Base-by-base conservation (phyloP, 345 rosid species). In the Capsella bursapastoris region DNA sequence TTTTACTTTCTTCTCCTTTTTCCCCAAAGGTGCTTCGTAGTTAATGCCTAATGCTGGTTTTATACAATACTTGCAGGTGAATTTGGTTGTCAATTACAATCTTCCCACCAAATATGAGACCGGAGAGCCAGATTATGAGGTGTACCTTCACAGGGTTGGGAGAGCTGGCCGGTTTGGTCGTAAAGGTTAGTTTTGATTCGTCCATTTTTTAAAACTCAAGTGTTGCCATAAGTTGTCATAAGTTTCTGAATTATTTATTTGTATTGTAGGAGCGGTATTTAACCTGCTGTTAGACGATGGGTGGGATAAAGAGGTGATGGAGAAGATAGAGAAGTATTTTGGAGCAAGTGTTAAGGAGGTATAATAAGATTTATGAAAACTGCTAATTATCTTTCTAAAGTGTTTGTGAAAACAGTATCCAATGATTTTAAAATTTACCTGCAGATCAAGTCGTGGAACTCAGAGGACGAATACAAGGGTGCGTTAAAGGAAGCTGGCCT, bases 111-210 rank as follows among this genome's bases (percentile, higher is more conserved):
- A 90, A 78, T 58, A 79, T 62, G 83, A 71, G 31, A 80, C 68
- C 2, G 59, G 61, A 15, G 96, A 90, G 77, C 97, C 99, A 63
- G 84, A 95, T 74, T 95, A 61, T 75, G 99, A 95, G 82, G 93
- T 86, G 29, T 92, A 95, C 82, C 84, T 95, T 82, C 99, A 92
- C 78, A 89, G 99, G 76, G 90, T 95, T 66, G 99, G 99, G 53
- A 85, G 99, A 70, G 97, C 97, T 40, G 99, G 99, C 48, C 91
- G 97, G 11, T 95, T 95, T 82, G 97, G 99, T 48, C 88, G 96
- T 71, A 91, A 88, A 81, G 97, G 97, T 87, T 63, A 52, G 68
- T 73, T 52, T 66, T n/a, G 43, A 25, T 66, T 50, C 40, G 22
- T 34, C 8, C 15, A 14, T 35, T 37, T 22, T 31, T 28, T 28